Evolutionary conservation across 2,329 filamentous ascomycete genomes (phyloP), one percentile per base, ranked within the genome.

Genomic region (Periconia digitata): DNA sequence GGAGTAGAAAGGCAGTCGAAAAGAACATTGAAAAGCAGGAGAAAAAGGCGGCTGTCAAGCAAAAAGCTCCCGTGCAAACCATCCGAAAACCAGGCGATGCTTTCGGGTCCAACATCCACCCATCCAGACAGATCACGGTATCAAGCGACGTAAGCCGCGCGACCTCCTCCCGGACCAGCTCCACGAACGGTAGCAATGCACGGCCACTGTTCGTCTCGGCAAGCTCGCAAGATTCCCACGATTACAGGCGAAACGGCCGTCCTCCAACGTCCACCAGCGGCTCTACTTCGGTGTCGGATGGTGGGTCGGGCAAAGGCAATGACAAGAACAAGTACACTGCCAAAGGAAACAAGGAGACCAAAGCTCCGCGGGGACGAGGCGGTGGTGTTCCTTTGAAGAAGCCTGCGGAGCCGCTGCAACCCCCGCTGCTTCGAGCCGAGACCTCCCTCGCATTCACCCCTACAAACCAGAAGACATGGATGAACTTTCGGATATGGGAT

Each of bases 1-100:
- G 68, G 18, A 68, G 69, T 46, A 66, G 71, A 5, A 74, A 74
- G 55, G 67, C 65, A n/a, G 63, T 70, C 46, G 58, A 63, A 24
- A 73, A 73, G 47, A 62, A 72, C 34, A 70, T 72, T 13, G 59
- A 71, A 43, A 74, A 72, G 55, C 66, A 65, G 41, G 71, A 72
- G 47, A 71, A 71, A 53, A 72, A 70, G 49, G 44, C 53, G 12
- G 53, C 61, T n/a, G 58, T 59, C 13, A 69, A 71, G 40, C 52
- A 55, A 5, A 68, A 66, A 43, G 54, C 52, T n/a, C 21, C 22
- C 10, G 49, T 61, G 27, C 62, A 67, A 22, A 39, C 52, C 7
- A 49, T 57, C 23, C 51, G 49, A n/a, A 55, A 52, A 41, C 54
- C 58, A 23, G 51, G 56, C 24, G 67, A 69, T 53, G 58, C 55